phyloP scores from a whole-genome alignment of 306 rosid species.

The Gastrolobium bilobum region DNA sequence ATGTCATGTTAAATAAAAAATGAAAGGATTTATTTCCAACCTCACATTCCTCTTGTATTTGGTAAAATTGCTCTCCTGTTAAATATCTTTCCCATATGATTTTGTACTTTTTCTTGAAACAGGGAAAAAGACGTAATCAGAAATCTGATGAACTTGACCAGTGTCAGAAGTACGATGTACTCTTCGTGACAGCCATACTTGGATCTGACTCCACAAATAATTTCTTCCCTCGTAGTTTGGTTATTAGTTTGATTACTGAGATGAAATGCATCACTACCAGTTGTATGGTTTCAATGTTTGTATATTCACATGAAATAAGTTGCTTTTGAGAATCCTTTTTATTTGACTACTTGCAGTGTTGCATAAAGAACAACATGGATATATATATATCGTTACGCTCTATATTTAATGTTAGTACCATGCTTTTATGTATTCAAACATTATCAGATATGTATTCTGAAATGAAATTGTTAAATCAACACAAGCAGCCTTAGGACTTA shows the following conservation, averaged over 20 bases:
- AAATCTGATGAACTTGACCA: slow-evolving; percentile 5
- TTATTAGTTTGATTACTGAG: neutral
- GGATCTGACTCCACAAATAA: neutral
- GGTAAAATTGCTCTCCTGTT: neutral
- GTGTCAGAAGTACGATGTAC: slow-evolving; percentile 9
- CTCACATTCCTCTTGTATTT: neutral
- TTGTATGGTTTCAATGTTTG: neutral
- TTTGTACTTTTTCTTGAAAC: slow-evolving; percentile 38
- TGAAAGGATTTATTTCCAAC: too few relatives aligned
- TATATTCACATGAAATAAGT: slow-evolving; percentile 18
- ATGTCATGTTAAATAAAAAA: too few relatives aligned
- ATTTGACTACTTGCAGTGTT: neutral
- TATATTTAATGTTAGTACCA: neutral
- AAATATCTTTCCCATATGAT: neutral
- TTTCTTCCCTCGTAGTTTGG: neutral
- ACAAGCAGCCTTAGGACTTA: neutral
- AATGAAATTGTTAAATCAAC: neutral
- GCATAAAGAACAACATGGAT: slow-evolving; percentile 5
- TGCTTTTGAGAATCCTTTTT: neutral
- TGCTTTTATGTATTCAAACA: neutral
- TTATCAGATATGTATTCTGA: neutral
- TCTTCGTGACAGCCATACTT: slow-evolving; percentile 19
- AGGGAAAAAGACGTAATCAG: slow-evolving; percentile 52
- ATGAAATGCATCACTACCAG: neutral
- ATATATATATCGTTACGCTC: neutral